phyloP scores from a whole-genome alignment of 345 rosid genomes.

The Salix brachista region DNA sequence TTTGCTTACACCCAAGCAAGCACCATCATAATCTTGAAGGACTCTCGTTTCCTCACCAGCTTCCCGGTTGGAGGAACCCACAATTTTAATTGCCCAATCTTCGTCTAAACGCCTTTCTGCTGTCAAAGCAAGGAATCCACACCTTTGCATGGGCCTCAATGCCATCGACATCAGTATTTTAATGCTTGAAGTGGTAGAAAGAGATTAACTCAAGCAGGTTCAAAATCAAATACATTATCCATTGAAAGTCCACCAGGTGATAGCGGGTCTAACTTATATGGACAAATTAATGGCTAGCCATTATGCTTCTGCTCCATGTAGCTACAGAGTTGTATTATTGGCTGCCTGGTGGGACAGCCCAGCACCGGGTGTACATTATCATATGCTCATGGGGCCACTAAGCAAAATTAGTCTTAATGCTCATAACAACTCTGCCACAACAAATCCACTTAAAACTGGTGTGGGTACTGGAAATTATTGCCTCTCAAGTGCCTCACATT shows the following conservation, averaged over 20 bases:
- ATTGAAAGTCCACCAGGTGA: not conserved
- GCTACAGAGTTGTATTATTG: not conserved
- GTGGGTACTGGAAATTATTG: not conserved
- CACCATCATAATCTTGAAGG: slow-evolving; percentile 20
- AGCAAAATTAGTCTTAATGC: not conserved
- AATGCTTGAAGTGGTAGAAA: not conserved
- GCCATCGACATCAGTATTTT: not conserved
- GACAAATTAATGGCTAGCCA: not conserved
- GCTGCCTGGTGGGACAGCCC: not conserved
- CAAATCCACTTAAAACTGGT: not conserved
- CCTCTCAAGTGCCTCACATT: not conserved
- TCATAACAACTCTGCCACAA: not conserved
- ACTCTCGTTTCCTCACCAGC: slow-evolving; percentile 16
- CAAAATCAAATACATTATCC: not conserved
- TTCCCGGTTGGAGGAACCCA: slow-evolving; percentile 17
- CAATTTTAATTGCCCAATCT: slow-evolving; percentile 11
- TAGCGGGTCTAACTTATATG: not conserved
- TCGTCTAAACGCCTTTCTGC: not conserved
- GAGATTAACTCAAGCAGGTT: not conserved
- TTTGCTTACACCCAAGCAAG: slow-evolving; percentile 17
- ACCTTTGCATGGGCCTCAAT: not conserved
- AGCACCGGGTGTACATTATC: not conserved
- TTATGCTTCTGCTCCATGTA: not conserved
- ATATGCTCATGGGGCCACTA: not conserved
- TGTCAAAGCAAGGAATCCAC: not conserved